Conservation (phyloP, 805 yeast species). For the Candida coquimbonensis region DNA sequence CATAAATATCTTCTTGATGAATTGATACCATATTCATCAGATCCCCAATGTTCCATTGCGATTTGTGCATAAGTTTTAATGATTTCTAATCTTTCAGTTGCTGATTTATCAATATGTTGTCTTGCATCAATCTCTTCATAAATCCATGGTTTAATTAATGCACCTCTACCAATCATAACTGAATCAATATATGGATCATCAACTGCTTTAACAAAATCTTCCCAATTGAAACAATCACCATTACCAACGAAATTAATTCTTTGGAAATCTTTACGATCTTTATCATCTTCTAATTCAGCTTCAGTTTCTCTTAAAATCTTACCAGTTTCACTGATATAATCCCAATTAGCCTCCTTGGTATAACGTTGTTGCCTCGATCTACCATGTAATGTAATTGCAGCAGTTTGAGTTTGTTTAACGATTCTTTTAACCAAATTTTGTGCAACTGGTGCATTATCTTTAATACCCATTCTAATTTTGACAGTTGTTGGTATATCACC, state of each 20-base stretch:
- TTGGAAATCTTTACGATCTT: conserved; percentile 47
- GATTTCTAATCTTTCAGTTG: conserved; percentile 81
- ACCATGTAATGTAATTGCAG: conserved; percentile 92
- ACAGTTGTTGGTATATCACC: conserved; percentile 91
- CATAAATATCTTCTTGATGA: conserved; percentile 85
- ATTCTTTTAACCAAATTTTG: conserved; percentile 62
- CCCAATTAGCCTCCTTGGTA: conserved; percentile 90
- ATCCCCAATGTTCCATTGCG: conserved; percentile 96
- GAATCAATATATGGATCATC: conserved; percentile 70
- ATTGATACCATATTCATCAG: conserved; percentile 90
- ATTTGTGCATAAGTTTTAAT: conserved; percentile 61
- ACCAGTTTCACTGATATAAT: conserved; percentile 72
- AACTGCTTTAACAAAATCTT: conserved; percentile 79
- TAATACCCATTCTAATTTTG: conserved; percentile 87
- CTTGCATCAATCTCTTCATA: conserved; percentile 89
- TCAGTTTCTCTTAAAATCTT: conserved; percentile 52
- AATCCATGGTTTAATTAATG: conserved; percentile 97
- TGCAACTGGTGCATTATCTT: conserved; percentile 86
- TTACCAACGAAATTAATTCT: conserved; percentile 86
- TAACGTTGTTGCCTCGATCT: conserved; percentile 95
- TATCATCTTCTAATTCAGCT: conserved; percentile 50
- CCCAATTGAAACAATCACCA: conserved; percentile 83
- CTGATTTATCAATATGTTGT: conserved; percentile 84
- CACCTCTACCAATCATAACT: conserved; percentile 97
- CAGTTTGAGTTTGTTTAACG: conserved; percentile 72